phyloP scores from a whole-genome alignment of 345 rosid genomes.

The Eutrema heterophyllum region DNA sequence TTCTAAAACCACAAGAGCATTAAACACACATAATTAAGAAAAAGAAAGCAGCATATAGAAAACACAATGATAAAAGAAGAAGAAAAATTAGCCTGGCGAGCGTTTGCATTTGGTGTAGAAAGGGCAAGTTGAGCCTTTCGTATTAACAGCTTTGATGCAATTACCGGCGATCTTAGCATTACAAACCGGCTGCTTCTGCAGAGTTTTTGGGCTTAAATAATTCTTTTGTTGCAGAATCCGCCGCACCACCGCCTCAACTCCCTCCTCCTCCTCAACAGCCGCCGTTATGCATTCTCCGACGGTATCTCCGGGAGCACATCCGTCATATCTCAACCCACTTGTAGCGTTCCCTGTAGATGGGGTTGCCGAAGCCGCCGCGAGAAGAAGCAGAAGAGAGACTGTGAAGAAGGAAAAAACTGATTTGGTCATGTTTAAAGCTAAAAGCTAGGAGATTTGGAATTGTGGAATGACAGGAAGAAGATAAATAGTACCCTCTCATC shows the following conservation, averaged over 20 bases:
- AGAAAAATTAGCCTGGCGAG: background rate
- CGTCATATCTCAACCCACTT: background rate
- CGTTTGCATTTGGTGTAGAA: slow-evolving; percentile 12
- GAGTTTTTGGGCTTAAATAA: too few species aligned
- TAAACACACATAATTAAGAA: background rate
- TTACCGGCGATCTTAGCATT: background rate
- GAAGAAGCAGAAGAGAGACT: slow-evolving; percentile 6
- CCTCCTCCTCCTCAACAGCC: background rate
- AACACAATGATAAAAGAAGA: background rate
- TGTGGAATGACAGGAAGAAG: background rate
- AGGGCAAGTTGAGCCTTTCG: background rate
- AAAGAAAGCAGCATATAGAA: background rate
- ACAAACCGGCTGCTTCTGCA: background rate
- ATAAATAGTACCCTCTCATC: background rate
- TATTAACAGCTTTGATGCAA: background rate
- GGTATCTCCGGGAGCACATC: slow-evolving; percentile 19
- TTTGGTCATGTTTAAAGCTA: slow-evolving; percentile 2
- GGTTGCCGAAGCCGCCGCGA: background rate
- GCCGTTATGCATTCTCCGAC: slow-evolving; percentile 4
- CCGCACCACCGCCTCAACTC: slow-evolving; percentile 14
- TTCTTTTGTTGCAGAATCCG: slow-evolving; percentile 19
- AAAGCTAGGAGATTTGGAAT: background rate
- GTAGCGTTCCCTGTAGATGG: slow-evolving; percentile 10
- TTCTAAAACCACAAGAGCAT: too few species aligned
- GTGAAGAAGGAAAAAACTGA: background rate